phyloP scores from a whole-genome alignment of 495 filamentous ascomycete genomes.

The Entonaema liquescens region DNA sequence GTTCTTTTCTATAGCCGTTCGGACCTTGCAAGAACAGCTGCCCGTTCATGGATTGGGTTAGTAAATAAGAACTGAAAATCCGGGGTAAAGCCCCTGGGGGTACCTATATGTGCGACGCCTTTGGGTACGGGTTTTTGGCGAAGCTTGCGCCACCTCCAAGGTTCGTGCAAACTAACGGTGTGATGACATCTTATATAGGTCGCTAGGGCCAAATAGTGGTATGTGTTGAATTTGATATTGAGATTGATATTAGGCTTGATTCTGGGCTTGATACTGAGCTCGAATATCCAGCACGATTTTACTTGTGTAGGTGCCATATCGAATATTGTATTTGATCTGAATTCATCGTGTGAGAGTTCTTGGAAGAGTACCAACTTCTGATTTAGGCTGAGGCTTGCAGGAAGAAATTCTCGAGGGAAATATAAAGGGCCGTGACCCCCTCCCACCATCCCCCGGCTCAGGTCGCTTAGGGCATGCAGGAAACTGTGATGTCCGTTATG shows the following conservation, averaged over 20 bases:
- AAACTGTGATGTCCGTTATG: constrained; percentile 19
- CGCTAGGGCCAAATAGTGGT: background rate
- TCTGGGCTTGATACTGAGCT: background rate
- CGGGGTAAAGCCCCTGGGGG: constrained; percentile 37
- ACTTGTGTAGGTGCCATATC: constrained; percentile 3
- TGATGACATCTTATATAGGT: constrained; percentile 25
- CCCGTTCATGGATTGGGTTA: constrained; percentile 13
- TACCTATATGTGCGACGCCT: constrained; percentile 23
- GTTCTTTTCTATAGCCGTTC: constrained; percentile 4
- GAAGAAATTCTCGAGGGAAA: constrained; percentile 23
- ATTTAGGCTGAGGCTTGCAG: constrained; percentile 49
- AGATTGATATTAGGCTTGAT: background rate
- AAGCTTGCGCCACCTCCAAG: constrained; percentile 36
- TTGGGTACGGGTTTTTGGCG: constrained; percentile 39
- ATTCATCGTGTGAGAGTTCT: constrained; percentile 16
- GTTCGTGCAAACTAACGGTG: constrained; percentile 10
- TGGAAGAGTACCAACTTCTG: constrained; percentile 26
- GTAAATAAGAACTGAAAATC: constrained; percentile 23
- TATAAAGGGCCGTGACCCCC: constrained; percentile 35
- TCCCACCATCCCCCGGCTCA: constrained; percentile 26
- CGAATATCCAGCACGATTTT: background rate
- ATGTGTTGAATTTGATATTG: background rate
- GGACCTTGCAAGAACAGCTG: constrained; percentile 12
- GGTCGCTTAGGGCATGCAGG: constrained; percentile 31
- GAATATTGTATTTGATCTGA: constrained; percentile 1